Percentiles rank a stretch among this genome's conserved stretches.
These are phyloP conservation scores for Guadua angustifolia DNA, from an alignment of 176 grass and related monocot species.

Conservation along the genomic window DNA sequence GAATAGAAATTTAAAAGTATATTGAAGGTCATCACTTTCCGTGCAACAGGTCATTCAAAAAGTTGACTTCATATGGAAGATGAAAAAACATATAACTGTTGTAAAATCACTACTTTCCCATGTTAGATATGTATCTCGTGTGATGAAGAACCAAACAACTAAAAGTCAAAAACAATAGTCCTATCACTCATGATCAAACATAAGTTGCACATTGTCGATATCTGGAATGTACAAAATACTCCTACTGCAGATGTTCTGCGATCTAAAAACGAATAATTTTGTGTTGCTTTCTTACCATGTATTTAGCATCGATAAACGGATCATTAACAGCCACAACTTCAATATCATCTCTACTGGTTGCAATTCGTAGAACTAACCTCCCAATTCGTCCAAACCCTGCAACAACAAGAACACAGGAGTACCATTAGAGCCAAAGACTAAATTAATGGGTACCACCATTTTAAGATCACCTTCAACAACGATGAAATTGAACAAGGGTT, in stretches of 20 bases:
- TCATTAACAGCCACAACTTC: conserved; percentile 99
- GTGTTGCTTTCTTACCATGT: conserved; percentile 69
- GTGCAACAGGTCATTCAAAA: background rate
- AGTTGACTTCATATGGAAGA: background rate
- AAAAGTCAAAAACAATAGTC: background rate
- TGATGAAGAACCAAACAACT: background rate
- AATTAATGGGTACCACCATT: background rate
- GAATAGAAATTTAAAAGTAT: background rate
- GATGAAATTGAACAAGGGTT: conserved; percentile 8
- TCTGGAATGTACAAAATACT: background rate
- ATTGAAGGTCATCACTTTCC: background rate
- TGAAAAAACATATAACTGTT: background rate
- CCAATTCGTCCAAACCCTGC: conserved; percentile 94
- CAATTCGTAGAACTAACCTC: conserved; percentile 86
- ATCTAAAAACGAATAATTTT: background rate
- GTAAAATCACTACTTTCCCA: background rate
- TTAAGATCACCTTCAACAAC: background rate
- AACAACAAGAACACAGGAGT: conserved; percentile 23
- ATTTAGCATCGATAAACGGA: conserved; percentile 96
- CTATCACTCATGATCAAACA: background rate
- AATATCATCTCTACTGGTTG: conserved; percentile 83
- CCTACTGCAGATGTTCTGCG: background rate
- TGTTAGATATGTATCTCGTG: background rate
- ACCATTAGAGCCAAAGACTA: background rate
- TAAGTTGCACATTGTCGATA: background rate